Base-by-base conservation (phyloP, 2,329 filamentous ascomycete genomes). In the Capronia coronata region DNA sequence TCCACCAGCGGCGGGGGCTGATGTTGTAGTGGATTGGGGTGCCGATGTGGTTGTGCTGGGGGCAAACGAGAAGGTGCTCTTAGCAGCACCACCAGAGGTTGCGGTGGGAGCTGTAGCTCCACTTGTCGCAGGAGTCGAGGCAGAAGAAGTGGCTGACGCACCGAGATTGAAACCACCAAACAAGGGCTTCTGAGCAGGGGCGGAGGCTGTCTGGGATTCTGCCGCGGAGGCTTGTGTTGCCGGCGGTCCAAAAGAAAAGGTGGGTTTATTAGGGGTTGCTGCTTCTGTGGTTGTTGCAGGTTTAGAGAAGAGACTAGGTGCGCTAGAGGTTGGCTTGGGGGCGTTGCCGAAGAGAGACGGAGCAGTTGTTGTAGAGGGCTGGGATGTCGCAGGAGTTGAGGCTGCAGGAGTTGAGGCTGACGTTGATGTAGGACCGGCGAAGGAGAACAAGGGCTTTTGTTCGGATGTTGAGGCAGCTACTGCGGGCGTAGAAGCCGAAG, bases 21-120 rank as follows among this genome's bases (percentile, higher is more conserved):
- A 54, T 39, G 65, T 55, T 1, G 64, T 49, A 14, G 64, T 51
- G 8, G 66, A 67, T 13, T 57, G 58, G 22, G 59, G 46, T 10
- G 57, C 41, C 29, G 60, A 30, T 42, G 59, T 30, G 47, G 57
- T 48, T 40, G 57, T 39, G 23, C 45, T 42, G 23, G 57, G 52
- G 23, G 63, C 50, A 32, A 49, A 51, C 23, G 66, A 64, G 11
- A 63, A 46, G 57, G 27, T 44, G 19, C 34, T 46, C 39, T 46
- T 44, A 22, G 57, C 51, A 25, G 63, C 49, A 37, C 49, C 52
- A 30, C 65, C 63, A 10, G 63, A 44, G 11, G 64, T 44, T 29
- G 49, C 30, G 59, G 56, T 40, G 48, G 35, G 19, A 35, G 64
- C 48, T 22, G 63, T 45, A 13, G 68, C 56, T 37, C 65, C 53